Evolutionary conservation across 768 basidiomycete species (phyloP).

Genomic region (Dacryopinax spathularia): DNA sequence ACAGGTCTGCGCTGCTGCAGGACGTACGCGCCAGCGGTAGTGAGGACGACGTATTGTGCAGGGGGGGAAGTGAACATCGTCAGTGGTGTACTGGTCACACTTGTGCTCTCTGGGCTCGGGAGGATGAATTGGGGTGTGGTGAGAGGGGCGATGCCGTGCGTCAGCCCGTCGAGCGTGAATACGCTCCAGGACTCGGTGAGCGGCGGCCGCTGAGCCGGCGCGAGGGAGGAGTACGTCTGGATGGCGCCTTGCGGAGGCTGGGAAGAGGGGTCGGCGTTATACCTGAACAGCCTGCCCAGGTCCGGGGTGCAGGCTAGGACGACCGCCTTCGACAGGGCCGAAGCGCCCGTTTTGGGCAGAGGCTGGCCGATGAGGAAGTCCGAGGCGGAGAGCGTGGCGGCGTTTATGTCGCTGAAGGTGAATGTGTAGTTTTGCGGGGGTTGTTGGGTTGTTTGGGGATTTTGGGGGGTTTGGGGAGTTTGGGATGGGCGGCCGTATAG

Average conservation of each 20-base stretch:
- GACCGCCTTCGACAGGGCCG: constrained; percentile 15
- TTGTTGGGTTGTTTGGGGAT: constrained; percentile 11
- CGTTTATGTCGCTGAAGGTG: constrained; percentile 16
- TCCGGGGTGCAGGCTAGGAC: constrained; percentile 7
- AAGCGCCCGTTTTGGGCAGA: constrained; percentile 1
- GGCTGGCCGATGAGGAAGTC: constrained; percentile 15
- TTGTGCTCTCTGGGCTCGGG: constrained; percentile 26
- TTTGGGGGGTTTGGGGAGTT: no score
- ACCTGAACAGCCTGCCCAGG: constrained; percentile 5
- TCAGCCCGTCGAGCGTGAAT: constrained; percentile 64
- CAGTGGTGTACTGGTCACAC: constrained; percentile 63
- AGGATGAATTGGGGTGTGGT: constrained; percentile 15
- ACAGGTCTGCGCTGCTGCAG: constrained; percentile 68
- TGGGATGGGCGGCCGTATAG: constrained; percentile 46
- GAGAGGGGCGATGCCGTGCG: constrained; percentile 52
- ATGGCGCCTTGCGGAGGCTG: background rate
- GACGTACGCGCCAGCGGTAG: constrained; percentile 72
- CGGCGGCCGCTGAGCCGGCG: constrained; percentile 37
- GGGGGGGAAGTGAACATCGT: constrained; percentile 63
- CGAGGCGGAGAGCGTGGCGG: constrained; percentile 16
- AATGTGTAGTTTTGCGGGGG: constrained; percentile 8
- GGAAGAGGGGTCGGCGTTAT: background rate
- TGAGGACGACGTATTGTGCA: constrained; percentile 73
- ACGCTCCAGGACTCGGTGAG: constrained; percentile 65
- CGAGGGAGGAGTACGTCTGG: background rate